Conservation (phyloP, 2,329 filamentous ascomycete species). For the Mycogone perniciosa region DNA sequence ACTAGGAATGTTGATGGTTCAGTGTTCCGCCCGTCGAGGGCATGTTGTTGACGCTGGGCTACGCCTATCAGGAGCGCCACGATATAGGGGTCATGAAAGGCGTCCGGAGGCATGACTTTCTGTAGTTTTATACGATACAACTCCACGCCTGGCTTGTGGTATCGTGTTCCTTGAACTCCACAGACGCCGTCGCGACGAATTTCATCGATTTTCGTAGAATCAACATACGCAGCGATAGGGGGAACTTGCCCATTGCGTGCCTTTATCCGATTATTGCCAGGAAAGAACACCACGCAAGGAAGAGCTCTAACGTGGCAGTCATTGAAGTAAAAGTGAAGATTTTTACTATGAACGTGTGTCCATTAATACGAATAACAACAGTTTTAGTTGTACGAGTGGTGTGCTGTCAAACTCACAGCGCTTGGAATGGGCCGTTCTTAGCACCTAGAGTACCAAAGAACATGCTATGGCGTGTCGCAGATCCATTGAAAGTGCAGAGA, state of each 20-base stretch:
- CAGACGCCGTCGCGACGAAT: not conserved
- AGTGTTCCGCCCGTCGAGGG: not conserved
- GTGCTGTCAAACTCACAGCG: too few relatives aligned
- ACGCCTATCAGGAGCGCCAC: not conserved
- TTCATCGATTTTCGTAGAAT: not conserved
- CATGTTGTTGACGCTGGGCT: not conserved
- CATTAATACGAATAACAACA: too few relatives aligned
- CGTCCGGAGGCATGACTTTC: not conserved
- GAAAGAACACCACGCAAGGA: not conserved
- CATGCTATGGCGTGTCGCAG: too few relatives aligned
- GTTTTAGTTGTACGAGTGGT: too few relatives aligned
- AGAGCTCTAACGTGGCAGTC: not conserved
- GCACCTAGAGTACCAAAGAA: too few relatives aligned
- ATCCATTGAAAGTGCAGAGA: too few relatives aligned
- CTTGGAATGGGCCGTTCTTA: too few relatives aligned
- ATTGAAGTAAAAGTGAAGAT: not conserved
- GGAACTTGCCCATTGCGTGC: not conserved
- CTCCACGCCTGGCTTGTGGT: not conserved
- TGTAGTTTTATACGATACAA: not conserved
- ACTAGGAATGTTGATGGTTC: not conserved
- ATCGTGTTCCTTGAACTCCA: not conserved
- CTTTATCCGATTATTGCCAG: not conserved
- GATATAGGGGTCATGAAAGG: not conserved
- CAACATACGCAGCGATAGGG: not conserved
- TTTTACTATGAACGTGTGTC: not conserved